Conservation (phyloP, 225 moss, liverwort and hornwort species). For the Straminergon stramineum region DNA sequence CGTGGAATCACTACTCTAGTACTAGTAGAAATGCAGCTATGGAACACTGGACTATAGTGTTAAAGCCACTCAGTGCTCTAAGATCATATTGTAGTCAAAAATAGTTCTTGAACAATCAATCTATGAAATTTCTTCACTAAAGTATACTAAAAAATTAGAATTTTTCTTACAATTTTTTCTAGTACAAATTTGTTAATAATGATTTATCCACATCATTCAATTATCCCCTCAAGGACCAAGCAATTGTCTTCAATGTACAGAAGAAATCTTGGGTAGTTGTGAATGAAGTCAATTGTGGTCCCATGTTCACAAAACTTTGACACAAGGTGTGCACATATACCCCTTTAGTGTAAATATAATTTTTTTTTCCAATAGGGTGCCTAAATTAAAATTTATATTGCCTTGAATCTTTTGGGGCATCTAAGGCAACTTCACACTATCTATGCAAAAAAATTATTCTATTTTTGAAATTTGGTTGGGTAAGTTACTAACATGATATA, state of each 20-base stretch:
- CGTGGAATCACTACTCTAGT: accelerated
- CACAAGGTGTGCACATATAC: no score
- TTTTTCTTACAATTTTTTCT: not conserved
- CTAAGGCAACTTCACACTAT: accelerated
- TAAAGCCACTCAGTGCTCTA: accelerated
- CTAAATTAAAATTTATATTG: accelerated
- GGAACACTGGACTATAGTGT: accelerated
- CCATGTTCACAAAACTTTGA: no score
- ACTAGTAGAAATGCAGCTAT: no score
- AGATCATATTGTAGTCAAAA: not conserved
- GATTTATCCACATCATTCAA: not conserved
- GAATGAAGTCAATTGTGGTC: not conserved
- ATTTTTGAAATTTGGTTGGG: not conserved
- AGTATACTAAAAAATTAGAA: accelerated
- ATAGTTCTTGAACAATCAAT: not conserved
- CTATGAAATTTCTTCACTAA: not conserved
- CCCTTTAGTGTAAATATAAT: accelerated
- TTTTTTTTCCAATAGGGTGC: accelerated
- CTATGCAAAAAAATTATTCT: not conserved
- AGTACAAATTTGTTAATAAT: not conserved
- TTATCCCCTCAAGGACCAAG: not conserved
- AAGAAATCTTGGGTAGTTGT: not conserved
- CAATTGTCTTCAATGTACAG: accelerated
- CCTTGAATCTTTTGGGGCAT: accelerated
- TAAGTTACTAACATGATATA: not conserved